These are phyloP conservation scores for Apiospora sp. DNA, from an alignment of 2,329 filamentous ascomycete species.

Conservation along the genomic window DNA sequence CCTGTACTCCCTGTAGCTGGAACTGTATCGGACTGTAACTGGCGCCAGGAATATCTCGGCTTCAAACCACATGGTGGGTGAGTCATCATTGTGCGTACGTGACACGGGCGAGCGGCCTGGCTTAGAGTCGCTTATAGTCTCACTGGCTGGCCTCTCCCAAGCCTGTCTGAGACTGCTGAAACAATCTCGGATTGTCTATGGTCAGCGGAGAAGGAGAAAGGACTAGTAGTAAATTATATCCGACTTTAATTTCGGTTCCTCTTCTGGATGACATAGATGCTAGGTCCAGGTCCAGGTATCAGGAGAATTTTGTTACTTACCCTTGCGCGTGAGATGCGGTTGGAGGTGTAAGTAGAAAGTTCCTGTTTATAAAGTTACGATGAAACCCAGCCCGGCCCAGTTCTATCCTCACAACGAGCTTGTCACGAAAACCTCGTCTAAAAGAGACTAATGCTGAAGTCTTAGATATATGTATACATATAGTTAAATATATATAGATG, in stretches of 20 bases:
- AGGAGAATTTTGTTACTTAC: background rate
- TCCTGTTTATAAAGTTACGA: background rate
- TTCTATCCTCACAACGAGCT: background rate
- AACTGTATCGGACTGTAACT: background rate
- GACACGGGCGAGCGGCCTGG: background rate
- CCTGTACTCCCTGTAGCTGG: background rate
- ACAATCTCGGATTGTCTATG: background rate
- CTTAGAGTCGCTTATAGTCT: constrained; percentile 2
- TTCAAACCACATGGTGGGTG: background rate
- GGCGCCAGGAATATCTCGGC: background rate
- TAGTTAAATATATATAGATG: background rate
- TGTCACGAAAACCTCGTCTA: background rate
- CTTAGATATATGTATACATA: background rate
- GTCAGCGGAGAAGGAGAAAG: background rate
- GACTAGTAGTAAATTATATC: background rate
- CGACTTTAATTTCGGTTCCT: background rate
- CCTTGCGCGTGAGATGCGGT: background rate
- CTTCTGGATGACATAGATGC: background rate
- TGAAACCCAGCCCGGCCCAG: background rate
- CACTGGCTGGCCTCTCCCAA: background rate
- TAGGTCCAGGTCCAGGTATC: background rate
- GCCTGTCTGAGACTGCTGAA: constrained; percentile 20
- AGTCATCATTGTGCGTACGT: constrained; percentile 4
- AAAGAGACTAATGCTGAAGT: background rate
- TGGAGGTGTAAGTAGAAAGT: background rate